Conservation (phyloP, 1,284 basidiomycete species). For the Pseudozyma sp. region DNA sequence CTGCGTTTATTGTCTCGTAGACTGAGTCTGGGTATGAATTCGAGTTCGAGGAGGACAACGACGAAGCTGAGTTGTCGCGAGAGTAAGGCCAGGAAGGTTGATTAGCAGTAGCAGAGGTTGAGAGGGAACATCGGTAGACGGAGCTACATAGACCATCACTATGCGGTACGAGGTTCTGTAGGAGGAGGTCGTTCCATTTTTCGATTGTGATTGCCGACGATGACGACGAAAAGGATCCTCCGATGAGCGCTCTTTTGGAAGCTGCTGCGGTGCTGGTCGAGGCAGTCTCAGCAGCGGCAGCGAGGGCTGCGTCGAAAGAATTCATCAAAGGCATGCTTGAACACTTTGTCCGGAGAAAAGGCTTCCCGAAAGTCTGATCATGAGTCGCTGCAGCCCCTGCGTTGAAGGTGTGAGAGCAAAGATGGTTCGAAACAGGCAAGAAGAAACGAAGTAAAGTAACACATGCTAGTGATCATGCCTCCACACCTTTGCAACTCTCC, state of each 20-base stretch:
- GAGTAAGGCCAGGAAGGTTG: constrained; percentile 9
- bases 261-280: background rate
- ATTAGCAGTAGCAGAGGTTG: background rate
- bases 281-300: background rate
- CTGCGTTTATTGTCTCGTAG: background rate
- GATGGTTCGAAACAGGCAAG: background rate
- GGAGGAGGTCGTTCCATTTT: background rate
- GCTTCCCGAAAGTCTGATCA: no score
- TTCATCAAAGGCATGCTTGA: constrained; percentile 13
- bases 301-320: constrained; percentile 10
- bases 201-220: background rate
- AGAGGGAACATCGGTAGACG: constrained; percentile 21
- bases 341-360: no score
- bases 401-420: no score
- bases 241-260: constrained; percentile 1
- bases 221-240: background rate
- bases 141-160: constrained; percentile 29
- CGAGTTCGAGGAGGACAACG: background rate
- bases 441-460: background rate
- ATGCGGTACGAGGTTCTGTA: constrained; percentile 15
- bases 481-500: background rate
- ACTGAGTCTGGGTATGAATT: background rate
- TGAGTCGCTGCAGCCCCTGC: no score
- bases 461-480: background rate
- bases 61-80: no score